Evolutionary conservation across 768 basidiomycete species (phyloP), one percentile per base, ranked within the genome.

Genomic region (Termitomyces sp.): DNA sequence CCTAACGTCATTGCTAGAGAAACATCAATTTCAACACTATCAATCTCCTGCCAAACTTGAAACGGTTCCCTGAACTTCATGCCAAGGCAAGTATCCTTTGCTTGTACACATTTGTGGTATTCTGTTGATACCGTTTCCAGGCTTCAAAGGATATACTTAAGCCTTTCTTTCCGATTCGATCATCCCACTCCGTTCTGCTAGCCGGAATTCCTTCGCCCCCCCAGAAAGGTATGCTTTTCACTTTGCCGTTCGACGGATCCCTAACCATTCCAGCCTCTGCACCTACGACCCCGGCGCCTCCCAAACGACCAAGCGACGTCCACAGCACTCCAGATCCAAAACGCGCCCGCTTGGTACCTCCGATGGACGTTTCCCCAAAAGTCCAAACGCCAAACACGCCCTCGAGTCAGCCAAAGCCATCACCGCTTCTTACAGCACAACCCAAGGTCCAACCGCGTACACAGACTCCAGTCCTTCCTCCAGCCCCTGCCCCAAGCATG

Each of bases 1-100:
- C 27, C 37, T 20, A 4, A 53, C 36, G 10, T 20, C 20, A 40
- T 56, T 53, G 3, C 6, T 56, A 90, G 88, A 76, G 87, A 62
- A 81, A 82, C 49, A 87, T 89, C 48, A 71, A 80, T 57, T 74
- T 82, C 50, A 87, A 76, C 61, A 71, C 79, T 12, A 80, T 90
- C 12, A 73, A 73, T 45, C 67, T 84, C 0, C 69, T 69, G 24
- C 65, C 70, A 6, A 76, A 76, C 27, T 69, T 85, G 47, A 73
- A 77, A 4, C 76, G 74, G 24, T 81, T 86, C 51, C 58, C 77
- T 33, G 80, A 86, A 34, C 69, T 89, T 20, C 78, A 84, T 56
- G 65, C 75, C 24, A 68, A 74, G 22, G 85, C 85, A 67, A 42
- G 79, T 73, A 20, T 58, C 24, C 33, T 39, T 52, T 34, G 12